These are phyloP conservation scores for Kingdonia uniflora DNA, from an alignment of 164 flowering plant genomes.

Conservation along the genomic window DNA sequence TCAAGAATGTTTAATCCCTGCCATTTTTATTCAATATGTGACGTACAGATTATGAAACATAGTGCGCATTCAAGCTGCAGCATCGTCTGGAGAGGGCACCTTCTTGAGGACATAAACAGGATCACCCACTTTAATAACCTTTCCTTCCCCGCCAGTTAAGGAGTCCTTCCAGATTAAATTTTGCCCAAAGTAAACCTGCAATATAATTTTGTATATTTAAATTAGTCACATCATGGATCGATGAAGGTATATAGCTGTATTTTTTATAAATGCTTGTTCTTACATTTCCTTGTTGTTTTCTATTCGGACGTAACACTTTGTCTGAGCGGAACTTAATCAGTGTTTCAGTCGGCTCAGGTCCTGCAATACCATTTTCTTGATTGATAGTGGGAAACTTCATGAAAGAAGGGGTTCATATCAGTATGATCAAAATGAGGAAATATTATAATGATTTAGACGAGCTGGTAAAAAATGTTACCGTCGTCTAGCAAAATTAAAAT, in stretches of 20 bases:
- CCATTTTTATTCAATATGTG: too few species aligned
- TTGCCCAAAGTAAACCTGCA: slow-evolving; percentile 85
- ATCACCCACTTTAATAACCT: slow-evolving; percentile 51
- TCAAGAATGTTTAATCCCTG: too few species aligned
- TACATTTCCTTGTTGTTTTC: slow-evolving; percentile 58
- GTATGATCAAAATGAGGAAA: background rate
- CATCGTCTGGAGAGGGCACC: slow-evolving; percentile 10
- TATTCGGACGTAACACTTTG: slow-evolving; percentile 43
- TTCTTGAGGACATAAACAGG: slow-evolving; percentile 41
- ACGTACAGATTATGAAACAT: background rate
- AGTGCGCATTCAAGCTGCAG: slow-evolving; percentile 1
- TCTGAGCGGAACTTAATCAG: slow-evolving; percentile 64
- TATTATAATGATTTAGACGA: background rate
- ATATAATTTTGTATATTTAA: background rate
- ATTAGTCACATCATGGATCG: too few species aligned
- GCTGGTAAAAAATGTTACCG: too few species aligned
- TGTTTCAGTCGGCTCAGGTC: slow-evolving; percentile 61
- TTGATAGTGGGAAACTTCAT: slow-evolving; percentile 68
- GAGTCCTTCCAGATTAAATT: slow-evolving; percentile 53
- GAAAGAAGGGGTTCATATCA: background rate
- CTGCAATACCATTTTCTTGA: slow-evolving; percentile 58
- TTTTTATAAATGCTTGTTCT: slow-evolving; percentile 6
- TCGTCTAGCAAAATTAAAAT: too few species aligned
- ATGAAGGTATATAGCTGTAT: too few species aligned
- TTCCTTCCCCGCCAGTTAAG: slow-evolving; percentile 27